Evolutionary conservation across 495 filamentous ascomycete genomes (phyloP).

Genomic region (Talaromyces liani): DNA sequence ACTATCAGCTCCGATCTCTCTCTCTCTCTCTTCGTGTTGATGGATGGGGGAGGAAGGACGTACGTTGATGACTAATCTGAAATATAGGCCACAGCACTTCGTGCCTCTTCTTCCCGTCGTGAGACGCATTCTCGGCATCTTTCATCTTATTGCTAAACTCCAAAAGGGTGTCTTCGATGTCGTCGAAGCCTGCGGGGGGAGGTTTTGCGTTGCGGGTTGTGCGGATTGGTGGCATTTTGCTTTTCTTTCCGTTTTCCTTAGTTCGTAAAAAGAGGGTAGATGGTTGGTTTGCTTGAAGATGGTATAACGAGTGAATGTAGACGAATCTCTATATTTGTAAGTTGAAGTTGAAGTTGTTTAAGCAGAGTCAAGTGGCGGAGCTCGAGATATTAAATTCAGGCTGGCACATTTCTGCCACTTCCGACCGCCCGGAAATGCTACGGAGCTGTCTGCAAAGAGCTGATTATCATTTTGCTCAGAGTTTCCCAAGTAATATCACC

Average conservation of each 20-base stretch:
- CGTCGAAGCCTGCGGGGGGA: conserved; percentile 90
- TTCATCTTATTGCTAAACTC: conserved; percentile 99
- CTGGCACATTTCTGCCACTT: conserved; percentile 26
- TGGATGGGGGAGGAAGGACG: conserved; percentile 15
- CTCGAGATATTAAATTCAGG: background rate
- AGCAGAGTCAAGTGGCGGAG: background rate
- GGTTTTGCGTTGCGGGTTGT: conserved; percentile 73
- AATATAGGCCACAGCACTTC: conserved; percentile 96
- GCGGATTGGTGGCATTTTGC: conserved; percentile 79
- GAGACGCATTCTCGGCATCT: conserved; percentile 78
- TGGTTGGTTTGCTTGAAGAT: background rate
- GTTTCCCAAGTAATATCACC: no score
- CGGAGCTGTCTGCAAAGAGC: background rate
- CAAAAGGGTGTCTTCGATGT: conserved; percentile 92
- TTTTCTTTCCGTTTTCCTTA: background rate
- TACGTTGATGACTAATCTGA: conserved; percentile 92
- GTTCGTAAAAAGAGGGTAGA: background rate
- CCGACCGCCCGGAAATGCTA: conserved; percentile 18
- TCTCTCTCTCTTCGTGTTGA: background rate
- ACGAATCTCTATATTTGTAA: background rate
- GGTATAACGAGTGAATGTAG: background rate
- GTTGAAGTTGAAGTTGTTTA: background rate
- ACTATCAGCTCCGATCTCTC: background rate
- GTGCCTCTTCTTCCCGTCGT: conserved; percentile 73
- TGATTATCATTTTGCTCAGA: background rate